phyloP scores from a whole-genome alignment of 108 stramenopile genomes.

The Nitzschia inconspicua region DNA sequence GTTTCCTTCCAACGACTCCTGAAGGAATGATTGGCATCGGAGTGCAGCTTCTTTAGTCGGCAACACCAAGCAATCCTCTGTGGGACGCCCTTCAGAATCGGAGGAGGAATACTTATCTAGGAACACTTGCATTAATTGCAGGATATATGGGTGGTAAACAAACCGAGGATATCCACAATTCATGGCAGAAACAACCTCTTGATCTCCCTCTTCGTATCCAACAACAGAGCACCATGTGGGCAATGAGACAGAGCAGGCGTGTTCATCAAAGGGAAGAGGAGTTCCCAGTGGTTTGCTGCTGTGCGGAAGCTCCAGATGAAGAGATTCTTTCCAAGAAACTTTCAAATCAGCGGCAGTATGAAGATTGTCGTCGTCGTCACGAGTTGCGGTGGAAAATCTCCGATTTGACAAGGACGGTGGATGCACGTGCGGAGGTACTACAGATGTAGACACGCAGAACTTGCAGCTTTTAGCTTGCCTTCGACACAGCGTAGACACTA shows the following conservation, averaged over 20 bases:
- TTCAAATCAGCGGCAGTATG: not conserved
- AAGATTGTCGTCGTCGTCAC: not conserved
- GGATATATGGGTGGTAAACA: constrained; percentile 68
- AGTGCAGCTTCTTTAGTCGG: constrained; percentile 43
- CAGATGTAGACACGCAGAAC: no score
- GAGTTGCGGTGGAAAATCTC: not conserved
- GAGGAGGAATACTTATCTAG: constrained; percentile 24
- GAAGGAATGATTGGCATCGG: constrained; percentile 54
- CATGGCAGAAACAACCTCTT: constrained; percentile 47
- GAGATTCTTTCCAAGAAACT: not conserved
- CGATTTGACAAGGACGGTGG: no score
- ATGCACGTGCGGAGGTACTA: no score
- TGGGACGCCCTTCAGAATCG: constrained; percentile 1
- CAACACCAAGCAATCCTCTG: constrained; percentile 55
- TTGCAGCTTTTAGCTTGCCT: no score
- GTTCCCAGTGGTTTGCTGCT: constrained; percentile 34
- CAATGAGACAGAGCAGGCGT: constrained; percentile 55
- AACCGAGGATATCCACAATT: constrained; percentile 72
- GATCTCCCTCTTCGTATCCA: constrained; percentile 69
- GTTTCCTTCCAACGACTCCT: constrained; percentile 36
- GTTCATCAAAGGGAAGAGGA: constrained; percentile 52
- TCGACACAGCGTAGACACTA: no score
- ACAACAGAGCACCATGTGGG: constrained; percentile 59
- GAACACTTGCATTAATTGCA: constrained; percentile 33
- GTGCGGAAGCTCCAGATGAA: constrained; percentile 13